A percentile compares a stretch with the other conserved stretches of the same genome.
phyloP scores from a whole-genome alignment of 345 rosid genomes.

The Acer saccharum region DNA sequence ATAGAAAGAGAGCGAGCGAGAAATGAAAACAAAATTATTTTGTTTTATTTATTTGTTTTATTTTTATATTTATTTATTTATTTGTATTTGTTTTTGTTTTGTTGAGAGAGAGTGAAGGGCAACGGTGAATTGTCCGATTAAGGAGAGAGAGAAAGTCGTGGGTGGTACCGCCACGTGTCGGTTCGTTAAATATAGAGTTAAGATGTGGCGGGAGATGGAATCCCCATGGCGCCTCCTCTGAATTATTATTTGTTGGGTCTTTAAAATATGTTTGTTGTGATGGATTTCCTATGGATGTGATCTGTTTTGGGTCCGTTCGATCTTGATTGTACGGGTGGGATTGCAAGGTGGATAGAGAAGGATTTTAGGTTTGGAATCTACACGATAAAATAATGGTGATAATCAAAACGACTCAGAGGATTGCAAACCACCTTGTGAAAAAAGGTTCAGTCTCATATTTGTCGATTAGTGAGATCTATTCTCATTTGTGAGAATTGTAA shows the following conservation, averaged over 20 bases:
- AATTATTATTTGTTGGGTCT: background rate
- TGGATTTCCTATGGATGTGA: background rate
- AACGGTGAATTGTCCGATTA: conserved; percentile 36
- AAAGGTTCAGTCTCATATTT: too few species aligned
- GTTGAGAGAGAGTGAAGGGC: conserved; percentile 29
- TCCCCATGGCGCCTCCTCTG: background rate
- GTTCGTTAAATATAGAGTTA: conserved; percentile 6
- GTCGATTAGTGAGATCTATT: too few species aligned
- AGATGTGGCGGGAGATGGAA: conserved; percentile 38
- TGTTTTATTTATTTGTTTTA: background rate
- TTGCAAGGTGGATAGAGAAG: too few species aligned
- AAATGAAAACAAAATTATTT: conserved; percentile 29
- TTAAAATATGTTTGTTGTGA: background rate
- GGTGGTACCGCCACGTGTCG: conserved; percentile 40
- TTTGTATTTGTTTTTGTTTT: background rate
- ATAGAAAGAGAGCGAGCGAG: background rate
- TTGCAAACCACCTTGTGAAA: too few species aligned
- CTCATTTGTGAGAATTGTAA: too few species aligned
- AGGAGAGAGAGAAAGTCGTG: background rate
- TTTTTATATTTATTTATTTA: conserved; percentile 8
- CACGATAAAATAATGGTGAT: background rate
- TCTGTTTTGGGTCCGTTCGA: background rate
- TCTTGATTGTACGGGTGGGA: background rate
- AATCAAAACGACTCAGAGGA: too few species aligned
- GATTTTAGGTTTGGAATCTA: background rate